Base-by-base conservation (phyloP, 441 rosid genomes). In the Sinapis alba region DNA sequence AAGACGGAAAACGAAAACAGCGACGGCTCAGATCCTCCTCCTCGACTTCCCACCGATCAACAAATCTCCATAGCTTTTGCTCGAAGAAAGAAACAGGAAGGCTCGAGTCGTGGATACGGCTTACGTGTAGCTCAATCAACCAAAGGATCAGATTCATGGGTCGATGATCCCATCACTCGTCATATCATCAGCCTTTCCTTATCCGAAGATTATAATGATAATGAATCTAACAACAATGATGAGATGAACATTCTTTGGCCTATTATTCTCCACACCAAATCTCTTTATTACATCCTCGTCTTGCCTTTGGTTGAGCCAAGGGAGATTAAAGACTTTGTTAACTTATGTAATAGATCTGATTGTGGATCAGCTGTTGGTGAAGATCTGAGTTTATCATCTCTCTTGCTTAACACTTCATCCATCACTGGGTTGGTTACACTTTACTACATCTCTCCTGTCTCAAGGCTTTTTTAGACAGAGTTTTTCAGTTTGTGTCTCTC, bases 131-230 rank as follows among this genome's bases (percentile, higher is more conserved):
- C 83, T 30, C 95, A 91, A 75, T 95, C 97, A 6, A 80, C 74
- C 3, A 69, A 81, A 80, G 97, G 98, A 28, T 91, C 92, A 2
- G 98, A 95, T 81, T 89, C 99, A 1, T 93, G 98, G 99, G 87
- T 93, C 60, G 99, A 95, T 80, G 98, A 95, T 74, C 97, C 98
- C n/a, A 90, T 93, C 72, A 85, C 88, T n/a, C 95, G 91, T 16
- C 94, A 95, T 65, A 64, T 95, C 28, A 83, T 95, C 79, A 84
- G 98, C 71, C 86, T 95, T 62, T 63, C 71, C 65, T 79, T 91
- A 43, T 74, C 51, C 57, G 67, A 71, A 9, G 67, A 71, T 7
- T 87, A 82, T 32, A 85, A 78, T 63, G 84, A 84, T 67, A 87
- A 82, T 19, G 84, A 78, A 65, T 74, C 83, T 75, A 32, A 36